Base-by-base conservation (phyloP, 2,329 filamentous ascomycete species). In the Conoideocrella luteorostrata region DNA sequence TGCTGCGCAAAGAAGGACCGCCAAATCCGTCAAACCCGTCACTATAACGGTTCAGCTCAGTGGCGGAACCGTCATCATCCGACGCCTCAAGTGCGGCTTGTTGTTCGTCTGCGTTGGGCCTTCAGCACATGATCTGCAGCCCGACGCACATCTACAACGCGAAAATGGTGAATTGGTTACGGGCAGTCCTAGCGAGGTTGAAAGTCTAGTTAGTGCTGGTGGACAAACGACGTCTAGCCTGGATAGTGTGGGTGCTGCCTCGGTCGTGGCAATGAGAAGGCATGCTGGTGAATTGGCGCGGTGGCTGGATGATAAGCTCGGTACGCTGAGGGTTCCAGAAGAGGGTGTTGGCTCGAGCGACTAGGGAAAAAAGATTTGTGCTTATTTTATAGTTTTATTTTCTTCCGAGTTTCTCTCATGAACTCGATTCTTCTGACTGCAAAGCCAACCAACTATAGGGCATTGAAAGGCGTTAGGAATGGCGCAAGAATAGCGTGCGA, bases 81-180 rank as follows among this genome's bases (percentile, higher is more conserved):
- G 77, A 10, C 66, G 68, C 2, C 64, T 84, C 24, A 67, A 65
- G 32, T 82, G 78, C 58, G 77, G 77, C 15, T 67, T 84, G 36
- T 65, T 84, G 29, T 79, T 84, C 50, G 74, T 82, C 37, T 80
- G 75, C 52, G 70, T 82, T 32, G 78, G 78, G 0, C 68, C 74
- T 2, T 56, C 67, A 3, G 54, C 61, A 44, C 56, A 60, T 12
- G 45, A 49, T 21, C 13, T 43, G 30, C 37, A 57, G 54, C 33
- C 43, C 49, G 11, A 47, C 26, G 29, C 50, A 49, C 53, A 55
- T 26, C 40, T 46, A 24, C 51, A 46, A 18, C 52, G 50, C 18
- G 50, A 59, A 17, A 61, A 62, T 28, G 62, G 59, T 42, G 57
- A 62, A 41, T 56, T 57, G 53, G 39, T 68, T 53, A n/a, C 33